These are phyloP conservation scores for Podosphaera xanthii DNA, from an alignment of 2,329 filamentous ascomycete genomes.

Conservation along the genomic window DNA sequence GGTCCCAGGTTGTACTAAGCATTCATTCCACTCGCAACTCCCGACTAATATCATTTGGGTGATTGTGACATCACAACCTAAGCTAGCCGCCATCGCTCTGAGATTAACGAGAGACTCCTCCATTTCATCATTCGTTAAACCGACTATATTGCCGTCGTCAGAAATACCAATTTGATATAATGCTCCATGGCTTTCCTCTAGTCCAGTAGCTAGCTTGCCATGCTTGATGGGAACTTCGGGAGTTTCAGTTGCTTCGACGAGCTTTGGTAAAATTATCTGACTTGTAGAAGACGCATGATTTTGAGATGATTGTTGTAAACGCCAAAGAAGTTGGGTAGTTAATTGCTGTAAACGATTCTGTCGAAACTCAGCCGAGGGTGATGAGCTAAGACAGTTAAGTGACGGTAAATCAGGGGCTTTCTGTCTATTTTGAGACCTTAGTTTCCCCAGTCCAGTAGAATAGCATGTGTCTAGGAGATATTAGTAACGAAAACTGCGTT, in stretches of 20 bases:
- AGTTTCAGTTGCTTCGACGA: slow-evolving; percentile 40
- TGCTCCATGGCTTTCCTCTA: slow-evolving; percentile 83
- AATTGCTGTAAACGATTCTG: slow-evolving; percentile 74
- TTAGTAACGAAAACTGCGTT: neutral
- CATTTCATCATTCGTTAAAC: slow-evolving; percentile 74
- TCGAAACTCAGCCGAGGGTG: slow-evolving; percentile 35
- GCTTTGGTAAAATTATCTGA: slow-evolving; percentile 48
- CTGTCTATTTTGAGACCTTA: slow-evolving; percentile 10
- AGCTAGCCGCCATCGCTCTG: slow-evolving; percentile 71
- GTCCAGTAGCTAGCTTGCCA: slow-evolving; percentile 43
- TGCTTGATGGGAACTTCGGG: slow-evolving; percentile 25
- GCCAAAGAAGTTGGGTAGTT: slow-evolving; percentile 87
- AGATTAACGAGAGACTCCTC: slow-evolving; percentile 73
- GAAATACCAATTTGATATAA: slow-evolving; percentile 92
- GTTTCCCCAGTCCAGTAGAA: slow-evolving; percentile 35
- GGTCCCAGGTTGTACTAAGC: neutral
- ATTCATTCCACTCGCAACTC: slow-evolving; percentile 45
- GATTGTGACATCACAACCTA: slow-evolving; percentile 70
- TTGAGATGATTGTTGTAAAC: slow-evolving; percentile 80
- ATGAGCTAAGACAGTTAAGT: slow-evolving; percentile 6
- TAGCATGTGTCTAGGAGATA: slow-evolving; percentile 28
- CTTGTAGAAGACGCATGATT: slow-evolving; percentile 65
- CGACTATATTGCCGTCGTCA: slow-evolving; percentile 79
- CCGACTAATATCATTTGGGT: slow-evolving; percentile 67
- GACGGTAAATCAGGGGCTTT: neutral